These are phyloP conservation scores for Salix koriyanagi DNA, from an alignment of 345 rosid genomes.

Conservation along the genomic window DNA sequence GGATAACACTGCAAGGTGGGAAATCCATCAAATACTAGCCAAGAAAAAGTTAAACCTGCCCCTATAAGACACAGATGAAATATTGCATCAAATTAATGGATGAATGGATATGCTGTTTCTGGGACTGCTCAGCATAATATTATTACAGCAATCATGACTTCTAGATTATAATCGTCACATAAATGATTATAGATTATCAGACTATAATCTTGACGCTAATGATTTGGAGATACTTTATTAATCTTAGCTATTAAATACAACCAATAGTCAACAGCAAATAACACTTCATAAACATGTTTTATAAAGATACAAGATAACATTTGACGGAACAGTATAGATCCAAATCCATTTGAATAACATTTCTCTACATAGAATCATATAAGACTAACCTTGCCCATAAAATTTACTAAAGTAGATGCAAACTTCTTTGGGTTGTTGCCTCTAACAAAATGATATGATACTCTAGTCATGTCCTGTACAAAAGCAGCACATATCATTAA, in stretches of 20 bases:
- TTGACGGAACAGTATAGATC: background rate
- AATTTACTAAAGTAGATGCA: conserved; percentile 66
- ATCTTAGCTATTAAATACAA: background rate
- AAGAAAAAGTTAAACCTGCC: background rate
- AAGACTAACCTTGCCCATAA: conserved; percentile 77
- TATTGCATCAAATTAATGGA: background rate
- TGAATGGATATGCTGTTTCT: background rate
- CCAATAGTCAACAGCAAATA: background rate
- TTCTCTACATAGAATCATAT: background rate
- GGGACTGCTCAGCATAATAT: background rate
- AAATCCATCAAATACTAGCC: conserved; percentile 6
- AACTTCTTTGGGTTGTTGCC: conserved; percentile 68
- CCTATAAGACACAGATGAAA: background rate
- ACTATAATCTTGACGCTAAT: background rate
- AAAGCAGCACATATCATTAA: background rate
- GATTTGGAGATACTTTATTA: background rate
- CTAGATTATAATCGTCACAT: background rate
- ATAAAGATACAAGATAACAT: background rate
- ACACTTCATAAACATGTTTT: background rate
- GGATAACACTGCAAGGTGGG: conserved; percentile 85
- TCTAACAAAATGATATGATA: conserved; percentile 82
- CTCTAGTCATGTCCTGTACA: conserved; percentile 82
- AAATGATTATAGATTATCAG: background rate
- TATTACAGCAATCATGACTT: background rate
- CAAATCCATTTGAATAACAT: background rate